Conservation (phyloP, 2,329 filamentous ascomycete species). For the Fusarium mundagurra region DNA sequence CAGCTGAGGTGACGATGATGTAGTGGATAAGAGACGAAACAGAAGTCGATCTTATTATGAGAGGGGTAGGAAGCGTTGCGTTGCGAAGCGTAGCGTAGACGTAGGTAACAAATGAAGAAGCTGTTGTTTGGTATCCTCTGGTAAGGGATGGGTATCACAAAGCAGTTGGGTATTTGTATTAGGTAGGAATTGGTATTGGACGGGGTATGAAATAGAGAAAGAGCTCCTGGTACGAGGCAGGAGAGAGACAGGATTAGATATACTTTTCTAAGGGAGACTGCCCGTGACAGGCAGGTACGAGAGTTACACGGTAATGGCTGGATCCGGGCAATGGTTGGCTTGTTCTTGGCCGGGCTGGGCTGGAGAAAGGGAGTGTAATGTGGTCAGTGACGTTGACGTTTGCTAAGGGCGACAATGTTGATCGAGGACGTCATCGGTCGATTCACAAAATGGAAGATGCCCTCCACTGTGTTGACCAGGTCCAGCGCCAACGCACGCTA, state of each 20-base stretch:
- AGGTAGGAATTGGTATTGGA: conserved; percentile 17
- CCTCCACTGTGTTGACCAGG: conserved; percentile 12
- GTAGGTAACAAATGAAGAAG: conserved; percentile 23
- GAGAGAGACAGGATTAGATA: conserved; percentile 41
- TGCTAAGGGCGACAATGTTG: conserved; percentile 40
- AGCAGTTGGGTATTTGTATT: conserved; percentile 35
- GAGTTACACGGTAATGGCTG: conserved; percentile 30
- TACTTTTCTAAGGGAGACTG: conserved; percentile 28
- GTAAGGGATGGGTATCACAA: conserved; percentile 48
- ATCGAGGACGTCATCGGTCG: conserved; percentile 49
- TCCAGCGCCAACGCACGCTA: conserved; percentile 12
- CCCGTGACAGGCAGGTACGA: conserved; percentile 31
- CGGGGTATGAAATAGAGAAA: conserved; percentile 20
- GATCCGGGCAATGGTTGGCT: conserved; percentile 25
- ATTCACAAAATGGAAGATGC: conserved; percentile 23
- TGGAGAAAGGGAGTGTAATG: conserved; percentile 15
- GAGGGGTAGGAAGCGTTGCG: background rate
- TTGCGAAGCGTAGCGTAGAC: background rate
- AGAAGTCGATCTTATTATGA: conserved; percentile 19
- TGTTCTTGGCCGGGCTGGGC: background rate
- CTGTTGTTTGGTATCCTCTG: conserved; percentile 32
- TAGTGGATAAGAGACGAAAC: conserved; percentile 7
- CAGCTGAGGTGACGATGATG: background rate
- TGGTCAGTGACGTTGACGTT: conserved; percentile 52
- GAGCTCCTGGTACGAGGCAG: background rate